These are phyloP conservation scores for Telopea speciosissima DNA, from an alignment of 177 flowering plant genomes.

Conservation along the genomic window DNA sequence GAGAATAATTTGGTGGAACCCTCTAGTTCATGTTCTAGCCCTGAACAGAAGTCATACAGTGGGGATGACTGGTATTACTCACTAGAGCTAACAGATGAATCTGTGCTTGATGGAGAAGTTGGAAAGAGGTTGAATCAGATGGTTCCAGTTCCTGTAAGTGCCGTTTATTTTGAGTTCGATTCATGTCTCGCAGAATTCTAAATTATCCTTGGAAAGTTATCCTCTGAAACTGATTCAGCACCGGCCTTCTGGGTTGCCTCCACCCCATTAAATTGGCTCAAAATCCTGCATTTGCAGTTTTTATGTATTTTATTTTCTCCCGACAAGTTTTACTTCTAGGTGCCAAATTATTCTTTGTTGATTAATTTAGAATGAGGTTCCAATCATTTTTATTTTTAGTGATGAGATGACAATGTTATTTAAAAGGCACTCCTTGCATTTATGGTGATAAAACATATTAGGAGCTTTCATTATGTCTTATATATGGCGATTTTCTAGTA, in stretches of 20 bases:
- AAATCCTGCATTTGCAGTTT: not conserved
- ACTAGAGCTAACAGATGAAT: conserved; percentile 33
- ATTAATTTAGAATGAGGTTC: not conserved
- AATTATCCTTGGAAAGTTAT: not conserved
- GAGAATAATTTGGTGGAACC: conserved; percentile 27
- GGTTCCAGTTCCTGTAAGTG: conserved; percentile 79
- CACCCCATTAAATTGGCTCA: not conserved
- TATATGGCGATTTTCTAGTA: no score
- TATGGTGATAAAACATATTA: no score
- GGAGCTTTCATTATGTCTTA: no score
- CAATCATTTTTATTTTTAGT: not conserved
- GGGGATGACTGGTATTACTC: conserved; percentile 34
- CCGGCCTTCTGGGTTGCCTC: no score
- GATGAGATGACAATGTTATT: no score
- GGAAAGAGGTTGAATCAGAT: conserved; percentile 64
- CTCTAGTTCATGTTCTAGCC: conserved; percentile 39
- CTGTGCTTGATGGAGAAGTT: conserved; percentile 41
- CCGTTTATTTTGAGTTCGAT: not conserved
- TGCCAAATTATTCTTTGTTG: not conserved
- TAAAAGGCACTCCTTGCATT: no score
- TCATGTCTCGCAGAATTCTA: not conserved
- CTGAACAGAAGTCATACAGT: conserved; percentile 28
- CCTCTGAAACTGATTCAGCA: not conserved
- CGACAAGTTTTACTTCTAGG: not conserved
- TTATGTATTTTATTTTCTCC: not conserved